Conservation (phyloP, 306 rosid species). For the Dalbergia cultrata region DNA sequence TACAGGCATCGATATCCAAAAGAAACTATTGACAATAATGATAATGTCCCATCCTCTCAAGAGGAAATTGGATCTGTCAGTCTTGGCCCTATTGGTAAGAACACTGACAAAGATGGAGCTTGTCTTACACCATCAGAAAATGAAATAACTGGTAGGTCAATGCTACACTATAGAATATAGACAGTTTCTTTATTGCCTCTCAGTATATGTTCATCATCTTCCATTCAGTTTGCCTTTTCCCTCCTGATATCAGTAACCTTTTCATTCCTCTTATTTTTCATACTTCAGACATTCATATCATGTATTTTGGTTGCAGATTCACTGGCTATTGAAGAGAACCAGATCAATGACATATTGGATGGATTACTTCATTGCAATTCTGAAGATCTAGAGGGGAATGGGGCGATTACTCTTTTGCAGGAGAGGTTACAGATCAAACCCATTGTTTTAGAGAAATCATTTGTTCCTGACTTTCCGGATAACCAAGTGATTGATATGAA, state of each 20-base stretch:
- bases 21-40: conserved; percentile 44
- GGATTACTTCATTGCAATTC: conserved; percentile 59
- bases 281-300: conserved; percentile 7
- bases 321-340: conserved; percentile 50
- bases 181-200: conserved; percentile 14
- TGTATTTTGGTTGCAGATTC: conserved; percentile 57
- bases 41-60: conserved; percentile 56
- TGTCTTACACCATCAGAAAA: conserved; percentile 42
- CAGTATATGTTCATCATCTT: not conserved
- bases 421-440: conserved; percentile 78
- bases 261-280: not conserved
- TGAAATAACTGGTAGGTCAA: conserved; percentile 59
- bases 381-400: conserved; percentile 75
- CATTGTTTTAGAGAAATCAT: conserved; percentile 60
- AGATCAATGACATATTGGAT: conserved; percentile 56
- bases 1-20: conserved; percentile 69
- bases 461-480: conserved; percentile 69
- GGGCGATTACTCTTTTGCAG: conserved; percentile 63
- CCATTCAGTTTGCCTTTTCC: not conserved
- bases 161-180: not conserved
- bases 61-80: conserved; percentile 53
- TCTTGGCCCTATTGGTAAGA: conserved; percentile 48
- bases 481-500: conserved; percentile 54
- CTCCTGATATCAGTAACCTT: not conserved
- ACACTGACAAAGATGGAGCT: conserved; percentile 46